Conservation (phyloP, 306 rosid species). For the Chamaecrista fasciculata region DNA sequence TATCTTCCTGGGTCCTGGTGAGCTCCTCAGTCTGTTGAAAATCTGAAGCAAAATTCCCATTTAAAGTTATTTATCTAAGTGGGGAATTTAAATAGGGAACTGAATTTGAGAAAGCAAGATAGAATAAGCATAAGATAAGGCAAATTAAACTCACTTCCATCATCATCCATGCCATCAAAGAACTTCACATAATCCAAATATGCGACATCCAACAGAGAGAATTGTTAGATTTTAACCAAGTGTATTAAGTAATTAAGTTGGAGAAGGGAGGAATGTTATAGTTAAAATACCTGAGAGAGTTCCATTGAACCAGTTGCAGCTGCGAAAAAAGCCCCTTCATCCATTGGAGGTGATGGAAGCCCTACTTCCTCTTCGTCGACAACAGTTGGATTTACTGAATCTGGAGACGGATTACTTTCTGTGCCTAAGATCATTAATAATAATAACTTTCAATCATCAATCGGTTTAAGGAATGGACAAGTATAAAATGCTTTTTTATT, state of each 20-base stretch:
- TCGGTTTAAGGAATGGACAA: not conserved
- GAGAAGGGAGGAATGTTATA: not conserved
- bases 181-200: constrained; percentile 51
- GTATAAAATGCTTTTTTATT: too few species aligned
- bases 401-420: constrained; percentile 75
- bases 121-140: constrained; percentile 39
- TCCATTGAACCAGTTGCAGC: constrained; percentile 65
- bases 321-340: constrained; percentile 70
- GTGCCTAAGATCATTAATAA: constrained; percentile 33
- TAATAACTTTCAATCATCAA: constrained; percentile 3
- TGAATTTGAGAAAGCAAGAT: constrained; percentile 30
- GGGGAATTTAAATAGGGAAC: constrained; percentile 46
- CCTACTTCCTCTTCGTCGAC: constrained; percentile 81
- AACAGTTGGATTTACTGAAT: constrained; percentile 60
- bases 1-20: constrained; percentile 47
- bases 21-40: constrained; percentile 58
- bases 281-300: constrained; percentile 64
- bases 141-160: constrained; percentile 82
- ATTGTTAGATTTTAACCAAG: constrained; percentile 43
- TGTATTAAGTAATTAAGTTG: constrained; percentile 1
- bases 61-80: constrained; percentile 39
- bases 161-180: constrained; percentile 97
- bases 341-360: constrained; percentile 93
- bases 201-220: constrained; percentile 33
- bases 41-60: constrained; percentile 67